phyloP scores from a whole-genome alignment of 768 basidiomycete species.

The Epithele typhae region DNA sequence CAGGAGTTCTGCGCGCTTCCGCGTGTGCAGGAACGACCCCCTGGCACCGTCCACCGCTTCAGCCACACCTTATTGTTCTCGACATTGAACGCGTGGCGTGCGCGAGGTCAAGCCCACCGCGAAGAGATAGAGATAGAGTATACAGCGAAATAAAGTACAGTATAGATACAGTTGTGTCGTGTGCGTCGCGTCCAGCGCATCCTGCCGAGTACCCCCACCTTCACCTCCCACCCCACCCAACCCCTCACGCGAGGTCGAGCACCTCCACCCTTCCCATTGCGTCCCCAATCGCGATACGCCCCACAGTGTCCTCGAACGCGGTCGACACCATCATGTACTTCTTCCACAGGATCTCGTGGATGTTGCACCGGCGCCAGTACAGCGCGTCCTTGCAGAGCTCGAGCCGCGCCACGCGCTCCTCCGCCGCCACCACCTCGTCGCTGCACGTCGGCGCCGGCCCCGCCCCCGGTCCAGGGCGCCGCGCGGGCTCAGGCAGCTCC shows the following conservation, averaged over 20 bases:
- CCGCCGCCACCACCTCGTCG: constrained; percentile 1
- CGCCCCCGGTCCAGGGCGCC: no score
- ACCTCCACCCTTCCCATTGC: constrained; percentile 29
- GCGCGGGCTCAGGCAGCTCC: no score
- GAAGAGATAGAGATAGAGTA: background rate
- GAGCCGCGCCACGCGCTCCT: constrained; percentile 5
- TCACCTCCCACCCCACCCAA: background rate
- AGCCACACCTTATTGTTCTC: background rate
- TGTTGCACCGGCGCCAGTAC: constrained; percentile 27
- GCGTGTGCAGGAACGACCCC: no score
- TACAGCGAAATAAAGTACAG: background rate
- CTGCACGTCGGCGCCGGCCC: no score
- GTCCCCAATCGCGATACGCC: constrained; percentile 31
- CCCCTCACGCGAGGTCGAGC: constrained; percentile 27
- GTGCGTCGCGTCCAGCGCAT: background rate
- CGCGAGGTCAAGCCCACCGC: no score
- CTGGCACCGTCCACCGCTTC: no score
- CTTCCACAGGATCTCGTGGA: constrained; percentile 27
- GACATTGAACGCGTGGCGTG: no score
- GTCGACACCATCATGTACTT: constrained; percentile 26
- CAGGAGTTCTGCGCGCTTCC: no score
- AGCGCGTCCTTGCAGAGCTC: constrained; percentile 20
- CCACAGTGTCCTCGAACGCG: constrained; percentile 31
- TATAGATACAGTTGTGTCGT: background rate
- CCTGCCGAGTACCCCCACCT: no score